These are phyloP conservation scores for Zymoseptoria tritici DNA, from an alignment of 2,329 filamentous ascomycete species.

Conservation along the genomic window DNA sequence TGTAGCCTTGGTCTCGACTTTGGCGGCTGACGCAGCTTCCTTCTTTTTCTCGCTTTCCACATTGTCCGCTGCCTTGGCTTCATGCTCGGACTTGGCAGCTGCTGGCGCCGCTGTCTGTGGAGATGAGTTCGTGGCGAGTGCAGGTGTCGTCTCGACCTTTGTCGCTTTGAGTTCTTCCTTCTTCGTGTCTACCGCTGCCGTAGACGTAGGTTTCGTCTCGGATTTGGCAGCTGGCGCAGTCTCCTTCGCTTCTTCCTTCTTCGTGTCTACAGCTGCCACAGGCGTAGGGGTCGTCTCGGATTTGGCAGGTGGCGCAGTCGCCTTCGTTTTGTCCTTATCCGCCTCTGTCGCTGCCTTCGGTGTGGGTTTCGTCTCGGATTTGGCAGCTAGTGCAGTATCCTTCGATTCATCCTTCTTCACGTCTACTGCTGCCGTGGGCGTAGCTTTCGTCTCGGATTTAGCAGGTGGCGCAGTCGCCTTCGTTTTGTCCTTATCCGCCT, in stretches of 20 bases:
- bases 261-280: neutral
- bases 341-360: no score
- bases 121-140: neutral
- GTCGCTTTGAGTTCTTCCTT: neutral
- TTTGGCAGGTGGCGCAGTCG: neutral
- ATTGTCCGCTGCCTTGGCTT: no score
- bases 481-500: neutral
- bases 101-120: no score
- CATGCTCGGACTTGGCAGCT: no score
- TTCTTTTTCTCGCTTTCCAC: no score
- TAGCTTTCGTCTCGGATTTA: neutral
- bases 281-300: neutral
- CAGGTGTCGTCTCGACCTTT: neutral
- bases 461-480: neutral
- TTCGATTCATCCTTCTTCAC: no score
- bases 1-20: neutral
- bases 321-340: neutral
- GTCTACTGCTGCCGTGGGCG: no score
- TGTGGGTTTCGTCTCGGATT: no score
- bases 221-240: neutral
- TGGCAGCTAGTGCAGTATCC: no score
- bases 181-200: neutral
- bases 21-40: neutral
- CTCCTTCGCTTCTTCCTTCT: neutral
- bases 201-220: neutral